Evolutionary conservation across 495 filamentous ascomycete species (phyloP).

Genomic region (Astrocystis sublimbata): DNA sequence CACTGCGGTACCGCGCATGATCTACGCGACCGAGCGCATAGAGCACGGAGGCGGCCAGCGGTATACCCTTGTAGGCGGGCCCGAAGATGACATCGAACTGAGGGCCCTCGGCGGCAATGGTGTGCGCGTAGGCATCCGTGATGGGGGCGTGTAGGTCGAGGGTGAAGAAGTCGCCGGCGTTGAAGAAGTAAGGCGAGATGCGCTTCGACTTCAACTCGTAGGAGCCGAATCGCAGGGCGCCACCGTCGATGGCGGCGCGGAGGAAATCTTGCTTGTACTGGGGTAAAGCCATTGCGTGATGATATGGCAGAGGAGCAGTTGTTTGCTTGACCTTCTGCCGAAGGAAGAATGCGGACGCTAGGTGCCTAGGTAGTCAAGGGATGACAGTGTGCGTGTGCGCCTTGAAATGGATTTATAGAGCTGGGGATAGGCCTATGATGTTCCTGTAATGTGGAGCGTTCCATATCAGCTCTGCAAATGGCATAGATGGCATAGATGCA

Average conservation of each 20-base stretch:
- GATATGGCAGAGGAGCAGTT: neutral
- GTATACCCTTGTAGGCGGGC: constrained; percentile 95
- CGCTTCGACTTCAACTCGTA: constrained; percentile 91
- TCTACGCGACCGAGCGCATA: constrained; percentile 69
- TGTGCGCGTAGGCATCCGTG: constrained; percentile 74
- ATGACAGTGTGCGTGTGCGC: too few species aligned
- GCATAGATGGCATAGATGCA: neutral
- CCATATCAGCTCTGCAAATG: neutral
- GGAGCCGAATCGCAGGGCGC: constrained; percentile 83
- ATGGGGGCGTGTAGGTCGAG: constrained; percentile 72
- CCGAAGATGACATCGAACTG: constrained; percentile 75
- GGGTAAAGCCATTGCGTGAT: constrained; percentile 50
- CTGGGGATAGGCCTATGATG: neutral
- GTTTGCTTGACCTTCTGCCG: neutral
- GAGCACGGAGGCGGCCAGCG: constrained; percentile 71
- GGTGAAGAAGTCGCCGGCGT: constrained; percentile 82
- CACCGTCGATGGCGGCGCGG: constrained; percentile 65
- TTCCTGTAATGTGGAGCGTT: neutral
- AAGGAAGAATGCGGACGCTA: too few species aligned
- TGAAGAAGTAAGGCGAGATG: constrained; percentile 98
- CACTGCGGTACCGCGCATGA: constrained; percentile 50
- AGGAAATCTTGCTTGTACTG: constrained; percentile 68
- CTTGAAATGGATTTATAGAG: neutral
- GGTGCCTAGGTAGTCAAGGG: too few species aligned
- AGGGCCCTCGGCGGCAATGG: constrained; percentile 54